These are phyloP conservation scores for Penicillium sp. DNA, from an alignment of 2,329 filamentous ascomycete species.

Conservation along the genomic window DNA sequence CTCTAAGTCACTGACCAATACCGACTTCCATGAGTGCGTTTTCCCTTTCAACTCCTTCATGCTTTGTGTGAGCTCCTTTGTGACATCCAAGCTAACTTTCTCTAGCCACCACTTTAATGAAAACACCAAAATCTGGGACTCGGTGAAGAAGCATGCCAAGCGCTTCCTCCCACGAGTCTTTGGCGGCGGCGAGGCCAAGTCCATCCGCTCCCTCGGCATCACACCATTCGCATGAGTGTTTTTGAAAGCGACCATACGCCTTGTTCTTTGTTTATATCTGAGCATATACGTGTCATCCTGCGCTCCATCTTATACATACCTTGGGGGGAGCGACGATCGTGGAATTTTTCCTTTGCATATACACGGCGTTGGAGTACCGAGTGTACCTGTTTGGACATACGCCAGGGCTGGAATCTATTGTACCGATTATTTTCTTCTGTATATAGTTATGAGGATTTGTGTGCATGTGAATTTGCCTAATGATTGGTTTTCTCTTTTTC, in stretches of 20 bases:
- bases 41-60: not conserved
- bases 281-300: not conserved
- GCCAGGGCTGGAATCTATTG: not conserved
- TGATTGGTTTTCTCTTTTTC: not conserved
- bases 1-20: slow-evolving; percentile 51
- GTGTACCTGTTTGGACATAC: slow-evolving; percentile 3
- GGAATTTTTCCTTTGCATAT: slow-evolving; percentile 10
- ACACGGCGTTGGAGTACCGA: slow-evolving; percentile 14
- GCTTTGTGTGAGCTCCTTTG: not conserved
- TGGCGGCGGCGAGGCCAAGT: slow-evolving; percentile 5
- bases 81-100: not conserved
- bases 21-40: slow-evolving; percentile 48
- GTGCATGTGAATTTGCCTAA: not conserved
- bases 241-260: not conserved
- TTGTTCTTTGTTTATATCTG: not conserved
- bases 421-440: slow-evolving; percentile 9
- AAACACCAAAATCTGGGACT: slow-evolving; percentile 37
- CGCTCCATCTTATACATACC: slow-evolving; percentile 1
- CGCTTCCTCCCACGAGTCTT: slow-evolving; percentile 10
- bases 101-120: slow-evolving; percentile 40
- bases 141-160: slow-evolving; percentile 8
- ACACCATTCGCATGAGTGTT: slow-evolving; percentile 7
- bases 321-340: slow-evolving; percentile 1
- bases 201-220: slow-evolving; percentile 9
- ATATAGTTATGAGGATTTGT: slow-evolving; percentile 8